Conservation (phyloP, 768 basidiomycete species). For the Fistulinella prunicolor region DNA sequence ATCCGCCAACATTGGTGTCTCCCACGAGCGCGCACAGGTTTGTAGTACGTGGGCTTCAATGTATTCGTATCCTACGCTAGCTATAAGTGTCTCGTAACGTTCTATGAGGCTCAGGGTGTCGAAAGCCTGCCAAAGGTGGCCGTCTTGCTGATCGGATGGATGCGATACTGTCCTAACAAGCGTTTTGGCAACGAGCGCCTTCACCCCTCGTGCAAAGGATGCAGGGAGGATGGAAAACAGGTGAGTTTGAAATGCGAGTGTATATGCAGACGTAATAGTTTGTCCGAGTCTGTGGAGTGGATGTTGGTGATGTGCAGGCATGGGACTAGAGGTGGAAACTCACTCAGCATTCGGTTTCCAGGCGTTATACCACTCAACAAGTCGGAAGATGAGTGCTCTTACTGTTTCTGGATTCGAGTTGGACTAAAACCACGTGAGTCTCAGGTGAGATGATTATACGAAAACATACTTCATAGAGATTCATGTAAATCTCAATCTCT, state of each 20-base stretch:
- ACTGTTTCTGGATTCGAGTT: slow-evolving; percentile 49
- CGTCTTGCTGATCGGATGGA: slow-evolving; percentile 31
- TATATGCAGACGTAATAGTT: slow-evolving; percentile 59
- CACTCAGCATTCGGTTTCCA: slow-evolving; percentile 71
- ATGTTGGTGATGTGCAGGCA: not conserved
- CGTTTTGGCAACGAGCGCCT: slow-evolving; percentile 59
- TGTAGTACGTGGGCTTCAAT: slow-evolving; percentile 73
- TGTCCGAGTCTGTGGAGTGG: slow-evolving; percentile 50
- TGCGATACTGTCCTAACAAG: slow-evolving; percentile 33
- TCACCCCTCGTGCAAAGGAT: slow-evolving; percentile 65
- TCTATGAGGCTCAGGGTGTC: slow-evolving; percentile 74
- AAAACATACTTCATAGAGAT: slow-evolving; percentile 54
- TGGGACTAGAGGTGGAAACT: slow-evolving; percentile 22
- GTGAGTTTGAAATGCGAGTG: slow-evolving; percentile 67
- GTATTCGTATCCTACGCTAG: slow-evolving; percentile 80
- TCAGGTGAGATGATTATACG: not conserved
- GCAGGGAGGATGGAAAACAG: slow-evolving; percentile 71
- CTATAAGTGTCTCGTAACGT: slow-evolving; percentile 79
- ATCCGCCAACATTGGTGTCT: slow-evolving; percentile 54
- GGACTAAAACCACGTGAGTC: slow-evolving; percentile 33
- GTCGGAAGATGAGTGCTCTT: slow-evolving; percentile 50
- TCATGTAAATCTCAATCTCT: slow-evolving; percentile 61
- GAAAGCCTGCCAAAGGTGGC: slow-evolving; percentile 54
- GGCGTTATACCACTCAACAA: slow-evolving; percentile 71
- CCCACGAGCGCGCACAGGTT: slow-evolving; percentile 70